Base-by-base conservation (phyloP, 768 basidiomycete species). In the Calocybe indica region DNA sequence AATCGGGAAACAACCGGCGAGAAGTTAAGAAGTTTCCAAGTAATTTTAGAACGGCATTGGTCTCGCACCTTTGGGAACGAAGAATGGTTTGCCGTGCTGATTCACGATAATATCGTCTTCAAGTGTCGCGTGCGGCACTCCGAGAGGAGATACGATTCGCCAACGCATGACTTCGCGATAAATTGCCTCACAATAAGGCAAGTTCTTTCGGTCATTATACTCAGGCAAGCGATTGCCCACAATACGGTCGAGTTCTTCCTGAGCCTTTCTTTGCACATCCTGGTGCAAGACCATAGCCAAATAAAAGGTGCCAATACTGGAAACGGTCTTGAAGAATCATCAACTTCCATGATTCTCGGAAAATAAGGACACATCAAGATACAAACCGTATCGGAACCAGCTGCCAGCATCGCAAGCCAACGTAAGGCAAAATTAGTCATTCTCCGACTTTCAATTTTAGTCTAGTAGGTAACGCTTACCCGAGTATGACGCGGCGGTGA, bases 401-500 rank as follows among this genome's bases (percentile, higher is more conserved):
- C 22, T 22, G 4, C 4, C 22, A 22, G 22, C 22, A 22, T 22
- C 4, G 22, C 22, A 22, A 2, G 22, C 22, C 22, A 22, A 22
- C 22, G 22, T 22, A 22, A 22, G 22, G 22, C 22, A 4, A 4
- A 22, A 22, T 22, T 22, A 22, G 22, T 22, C 4, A 2, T 2
- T 22, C 22, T 22, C 22, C 22, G 4, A 22, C 22, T 22, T 4
- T 2, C 22, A 22, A 2, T 22, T 11, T 36, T 0, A 35, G 32
- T 34, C 37, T 7, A 12, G 15, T 9, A 7, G 1, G 22, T 22
- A 22, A 22, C 4, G 22, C 22, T 49, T 44, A 52, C 54, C 56
- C 31, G 36, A 43, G 22, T 53, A 58, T 2, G 50, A 50, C 37
- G 54, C 54, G 1, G 56, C 56, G 30, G 45, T 43, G 13, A 58